Evolutionary conservation across 768 basidiomycete species (phyloP).

Genomic region (Termitomyces titanicus): DNA sequence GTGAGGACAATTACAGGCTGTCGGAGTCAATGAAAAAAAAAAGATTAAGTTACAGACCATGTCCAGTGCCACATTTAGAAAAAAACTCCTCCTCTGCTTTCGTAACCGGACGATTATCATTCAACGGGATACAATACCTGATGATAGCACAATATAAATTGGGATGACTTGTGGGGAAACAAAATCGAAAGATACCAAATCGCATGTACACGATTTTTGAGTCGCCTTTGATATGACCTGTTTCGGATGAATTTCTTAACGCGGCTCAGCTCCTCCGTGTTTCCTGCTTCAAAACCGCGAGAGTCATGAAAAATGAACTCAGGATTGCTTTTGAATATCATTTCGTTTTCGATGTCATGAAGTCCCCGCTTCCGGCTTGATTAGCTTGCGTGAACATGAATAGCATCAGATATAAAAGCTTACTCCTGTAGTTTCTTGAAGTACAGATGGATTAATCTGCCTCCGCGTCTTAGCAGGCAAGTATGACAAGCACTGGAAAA

Average conservation of each 20-base stretch:
- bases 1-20: neutral
- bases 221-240: neutral
- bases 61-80: constrained; percentile 10
- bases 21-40: neutral
- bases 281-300: constrained; percentile 17
- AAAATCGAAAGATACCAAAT: constrained; percentile 9
- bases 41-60: neutral
- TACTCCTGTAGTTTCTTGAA: neutral
- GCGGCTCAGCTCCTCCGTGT: neutral
- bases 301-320: constrained; percentile 12
- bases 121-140: constrained; percentile 15
- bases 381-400: neutral
- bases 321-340: constrained; percentile 11
- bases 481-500: neutral
- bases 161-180: neutral
- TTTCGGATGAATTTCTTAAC: constrained; percentile 8
- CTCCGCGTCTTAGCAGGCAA: neutral
- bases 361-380: constrained; percentile 4
- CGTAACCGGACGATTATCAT: constrained; percentile 8
- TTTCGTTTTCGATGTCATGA: constrained; percentile 12
- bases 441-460: neutral
- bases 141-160: neutral
- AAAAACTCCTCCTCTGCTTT: constrained; percentile 11
- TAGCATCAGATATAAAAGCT: neutral
- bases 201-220: constrained; percentile 13